phyloP scores from a whole-genome alignment of 352 stramenopile genomes.

The Phytophthora sojae region DNA sequence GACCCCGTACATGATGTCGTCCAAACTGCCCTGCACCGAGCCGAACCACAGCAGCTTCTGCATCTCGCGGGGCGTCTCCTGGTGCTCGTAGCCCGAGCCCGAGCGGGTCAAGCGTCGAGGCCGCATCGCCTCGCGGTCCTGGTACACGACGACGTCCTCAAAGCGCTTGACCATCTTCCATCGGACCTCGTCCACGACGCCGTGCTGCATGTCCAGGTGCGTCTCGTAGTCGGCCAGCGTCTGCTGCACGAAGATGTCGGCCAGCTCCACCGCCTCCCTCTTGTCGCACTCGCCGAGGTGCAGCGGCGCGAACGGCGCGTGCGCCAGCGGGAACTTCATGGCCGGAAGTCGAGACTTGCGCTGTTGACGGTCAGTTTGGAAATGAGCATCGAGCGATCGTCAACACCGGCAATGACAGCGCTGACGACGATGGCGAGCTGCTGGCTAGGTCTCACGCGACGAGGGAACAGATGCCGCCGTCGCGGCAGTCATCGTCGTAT shows the following conservation, averaged over 20 bases:
- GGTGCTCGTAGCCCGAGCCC: conserved; percentile 12
- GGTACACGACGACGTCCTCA: conserved; percentile 43
- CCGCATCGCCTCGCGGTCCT: conserved; percentile 30
- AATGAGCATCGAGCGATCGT: conserved; percentile 8
- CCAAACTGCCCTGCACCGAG: conserved; percentile 40
- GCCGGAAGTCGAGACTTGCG: conserved; percentile 4
- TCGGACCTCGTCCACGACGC: conserved; percentile 34
- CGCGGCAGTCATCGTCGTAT: conserved; percentile 19
- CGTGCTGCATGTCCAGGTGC: conserved; percentile 26
- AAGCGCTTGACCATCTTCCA: conserved; percentile 54
- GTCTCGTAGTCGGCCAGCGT: conserved; percentile 44
- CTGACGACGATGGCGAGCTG: conserved; percentile 24
- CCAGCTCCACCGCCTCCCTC: conserved; percentile 31
- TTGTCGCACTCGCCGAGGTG: conserved; percentile 31
- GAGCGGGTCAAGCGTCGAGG: conserved; percentile 14
- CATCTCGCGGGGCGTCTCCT: conserved; percentile 31
- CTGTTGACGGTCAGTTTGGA: conserved; percentile 13
- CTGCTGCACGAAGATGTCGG: conserved; percentile 45
- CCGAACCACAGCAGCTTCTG: conserved; percentile 53
- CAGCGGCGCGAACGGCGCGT: conserved; percentile 44
- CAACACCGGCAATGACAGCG: conserved; percentile 10
- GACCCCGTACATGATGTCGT: conserved; percentile 54
- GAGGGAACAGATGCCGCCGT: conserved; percentile 14
- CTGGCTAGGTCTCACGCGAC: conserved; percentile 24
- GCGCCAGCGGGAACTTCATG: conserved; percentile 42